Evolutionary conservation across 2,329 filamentous ascomycete genomes (phyloP), one percentile per base, ranked within the genome.

Genomic region (Tolypocladium tundrense): DNA sequence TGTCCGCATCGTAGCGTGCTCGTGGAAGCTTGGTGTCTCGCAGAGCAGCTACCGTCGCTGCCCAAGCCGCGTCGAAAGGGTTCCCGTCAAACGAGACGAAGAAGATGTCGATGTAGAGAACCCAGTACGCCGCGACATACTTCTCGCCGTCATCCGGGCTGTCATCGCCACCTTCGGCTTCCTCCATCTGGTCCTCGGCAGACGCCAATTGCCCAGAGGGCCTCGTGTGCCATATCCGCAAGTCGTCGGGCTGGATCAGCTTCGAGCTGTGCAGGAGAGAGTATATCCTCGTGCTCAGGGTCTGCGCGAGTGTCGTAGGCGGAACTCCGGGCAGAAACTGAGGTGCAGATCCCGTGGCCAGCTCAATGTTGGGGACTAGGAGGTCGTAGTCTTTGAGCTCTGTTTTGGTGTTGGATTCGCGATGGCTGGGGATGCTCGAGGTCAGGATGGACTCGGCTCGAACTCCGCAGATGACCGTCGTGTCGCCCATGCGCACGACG

Each of bases 61-160:
- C 82, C 92, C 93, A 97, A 0, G 91, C 90, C 0, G 90, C 89
- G 68, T 99, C 93, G 63, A 97, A 92, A 1, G 91, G 84, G 67
- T 94, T 96, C 7, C 93, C 93, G 62, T 96, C 92, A 54, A 96
- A 85, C 0, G 90, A 95, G 64, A 99, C 87, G 74, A 96, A 94
- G 68, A 97, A 83, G n/a, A 97, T 80, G 69, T 97, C 93, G 63
- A 99, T 89, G 72, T 96, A 97, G 24, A 99, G 83, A 11, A 90
- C 87, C 94, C 93, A 99, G 72, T 95, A 97, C 0, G 88, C 94
- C 69, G 89, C 93, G 13, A 93, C 73, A n/a, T 69, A 69, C 8
- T 69, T 70, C 13, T 74, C 71, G 51, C 71, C 74, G 19, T 66
- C 69, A 43, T 69, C 48, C n/a, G 42, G 68, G 6, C 73, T 68